Base-by-base conservation (phyloP, 2,329 filamentous ascomycete genomes). In the Diaporthe caulivora region DNA sequence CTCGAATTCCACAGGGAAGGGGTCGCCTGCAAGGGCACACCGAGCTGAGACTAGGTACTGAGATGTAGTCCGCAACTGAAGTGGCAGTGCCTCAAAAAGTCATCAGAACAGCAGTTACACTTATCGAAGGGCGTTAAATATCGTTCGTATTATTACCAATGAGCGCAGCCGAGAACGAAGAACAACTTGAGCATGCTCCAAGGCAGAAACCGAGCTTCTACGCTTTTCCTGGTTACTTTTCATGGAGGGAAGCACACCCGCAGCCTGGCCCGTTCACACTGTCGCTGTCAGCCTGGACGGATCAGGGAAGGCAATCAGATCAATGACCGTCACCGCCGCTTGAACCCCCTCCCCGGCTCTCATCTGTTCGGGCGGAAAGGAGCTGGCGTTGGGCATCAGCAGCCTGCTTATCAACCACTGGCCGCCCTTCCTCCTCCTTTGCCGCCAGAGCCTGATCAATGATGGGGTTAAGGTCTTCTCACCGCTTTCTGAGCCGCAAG, bases 351-450 rank as follows among this genome's bases (percentile, higher is more conserved):
- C 17, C n/a, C 4, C 15, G 29, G n/a, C 29, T 24, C 42, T 34
- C n/a, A 26, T n/a, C 21, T 24, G 3, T 3, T 18, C n/a, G 62
- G n/a, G 21, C 8, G 8, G 29, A 1, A 18, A 21, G 44, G 18
- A 26, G 29, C 47, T 65, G 29, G 62, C 29, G 21, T 65, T 40
- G 62, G 62, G 62, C 62, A 65, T 26, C 62, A 65, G 62, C 21
- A 34, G 58, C 58, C 58, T n/a, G 58, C 58, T 34, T 49, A 49
- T 49, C 26, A 24, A 44, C 21, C 58, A 44, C 24, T 2, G 37
- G 3, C 42, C 42, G 5, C 29, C 11, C 7, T 9, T 34, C 21
- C 11, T 65, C 18, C 42, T 47, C 44, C 29, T 37, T 65, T 51
- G 31, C 62, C 62, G 21, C 44, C 44, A 26, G 54, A 57, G 62